Evolutionary conservation across 1,284 basidiomycete species (phyloP).

Genomic region (Crepidotus sp.): DNA sequence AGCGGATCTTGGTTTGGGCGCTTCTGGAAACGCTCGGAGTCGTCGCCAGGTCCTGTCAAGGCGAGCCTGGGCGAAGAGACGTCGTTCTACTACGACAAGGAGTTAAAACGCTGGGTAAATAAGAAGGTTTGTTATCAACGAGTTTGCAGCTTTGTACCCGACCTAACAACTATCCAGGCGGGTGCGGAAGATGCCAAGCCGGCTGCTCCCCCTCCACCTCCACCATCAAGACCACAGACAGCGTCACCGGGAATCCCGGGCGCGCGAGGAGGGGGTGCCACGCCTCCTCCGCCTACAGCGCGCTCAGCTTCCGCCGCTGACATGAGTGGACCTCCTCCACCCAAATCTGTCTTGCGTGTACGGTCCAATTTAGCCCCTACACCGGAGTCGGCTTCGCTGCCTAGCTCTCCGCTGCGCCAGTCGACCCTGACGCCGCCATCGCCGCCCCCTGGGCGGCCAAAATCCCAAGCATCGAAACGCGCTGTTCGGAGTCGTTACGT

Average conservation of each 20-base stretch:
- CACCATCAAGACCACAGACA: conserved; percentile 71
- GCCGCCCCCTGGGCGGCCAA: conserved; percentile 48
- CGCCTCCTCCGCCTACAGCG: conserved; percentile 32
- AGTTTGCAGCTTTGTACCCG: conserved; percentile 5
- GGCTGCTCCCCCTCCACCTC: conserved; percentile 49
- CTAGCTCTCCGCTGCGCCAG: conserved; percentile 18
- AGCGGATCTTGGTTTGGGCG: conserved; percentile 57
- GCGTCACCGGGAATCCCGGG: conserved; percentile 59
- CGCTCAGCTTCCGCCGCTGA: conserved; percentile 55
- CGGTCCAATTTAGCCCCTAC: conserved; percentile 60
- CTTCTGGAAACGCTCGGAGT: conserved; percentile 53
- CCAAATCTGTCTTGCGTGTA: conserved; percentile 43
- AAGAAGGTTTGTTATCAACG: conserved; percentile 60
- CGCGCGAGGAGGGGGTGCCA: conserved; percentile 24
- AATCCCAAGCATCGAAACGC: conserved; percentile 59
- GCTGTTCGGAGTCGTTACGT: conserved; percentile 77
- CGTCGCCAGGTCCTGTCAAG: conserved; percentile 61
- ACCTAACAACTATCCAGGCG: conserved; percentile 32
- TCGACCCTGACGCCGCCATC: conserved; percentile 24
- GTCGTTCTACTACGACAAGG: conserved; percentile 90
- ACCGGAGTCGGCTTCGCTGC: conserved; percentile 24
- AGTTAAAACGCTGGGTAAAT: conserved; percentile 94
- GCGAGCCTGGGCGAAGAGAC: conserved; percentile 93
- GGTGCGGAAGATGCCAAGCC: conserved; percentile 42
- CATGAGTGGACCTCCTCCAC: conserved; percentile 37